Evolutionary conservation across 2,329 filamentous ascomycete genomes (phyloP), one percentile per base, ranked within the genome.

Genomic region (Aspergillus eucalypticola): DNA sequence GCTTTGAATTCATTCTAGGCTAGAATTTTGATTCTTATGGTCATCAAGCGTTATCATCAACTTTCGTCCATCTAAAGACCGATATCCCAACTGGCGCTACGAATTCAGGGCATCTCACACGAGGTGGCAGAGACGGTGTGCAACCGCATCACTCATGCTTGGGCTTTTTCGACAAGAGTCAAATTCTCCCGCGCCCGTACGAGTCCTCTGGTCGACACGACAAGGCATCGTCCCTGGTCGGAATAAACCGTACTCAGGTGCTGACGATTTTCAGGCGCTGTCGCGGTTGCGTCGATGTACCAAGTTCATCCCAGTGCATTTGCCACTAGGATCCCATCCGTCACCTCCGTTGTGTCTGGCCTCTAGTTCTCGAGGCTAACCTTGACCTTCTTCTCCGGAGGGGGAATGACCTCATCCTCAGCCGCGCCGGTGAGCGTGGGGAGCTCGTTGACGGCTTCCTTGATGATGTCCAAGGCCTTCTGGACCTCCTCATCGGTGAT

Each of bases 401-500:
- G 69, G 11, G 86, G 85, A 52, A 88, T 79, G n/a, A 87, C 73
- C 59, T 83, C 70, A 55, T 85, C 78, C 71, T 85, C 82, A 59
- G 78, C 78, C 69, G 83, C 71, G 1, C 84, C 86, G 75, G 87
- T 84, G 61, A 88, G 78, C 6, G 72, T 87, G 2, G 93, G 92
- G 56, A 99, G 83, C 77, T 97, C 93, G 67, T 84, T 82, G 71
- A 97, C 83, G 13, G 94, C 88, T 73, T 93, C 88, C 63, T 87
- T 84, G 73, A 99, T 96, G 71, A 95, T 94, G 55, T 76, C 76
- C 57, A 98, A 76, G 1, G 94, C 90, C 72, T 87, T 85, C 67
- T 87, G 84, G 66, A 99, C 89, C 79, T 99, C 87, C 61, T 89
- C 85, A 72, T 98, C 92, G 25, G 89, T 92, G 71, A 99, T 98